Base-by-base conservation (phyloP, 1,284 basidiomycete species). In the Rhodotorula sp. region DNA sequence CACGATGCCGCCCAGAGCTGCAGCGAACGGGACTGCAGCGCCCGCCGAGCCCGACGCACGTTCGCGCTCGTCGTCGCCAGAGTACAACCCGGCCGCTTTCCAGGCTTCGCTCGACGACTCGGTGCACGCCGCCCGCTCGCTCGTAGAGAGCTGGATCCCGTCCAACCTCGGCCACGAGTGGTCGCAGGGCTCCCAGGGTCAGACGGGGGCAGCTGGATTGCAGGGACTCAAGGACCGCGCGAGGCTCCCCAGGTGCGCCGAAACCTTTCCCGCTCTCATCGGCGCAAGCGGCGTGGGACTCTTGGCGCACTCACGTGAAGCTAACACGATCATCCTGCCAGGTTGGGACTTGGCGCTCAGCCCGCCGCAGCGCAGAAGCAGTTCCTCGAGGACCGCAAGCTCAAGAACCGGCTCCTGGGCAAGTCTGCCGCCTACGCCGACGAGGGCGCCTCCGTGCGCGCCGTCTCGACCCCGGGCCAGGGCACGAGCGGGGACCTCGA, bases 331-430 rank as follows among this genome's bases (percentile, higher is more conserved):
- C 27, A 0, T 16, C 8, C 58, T n/a, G 45, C 16, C 34, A 73
- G 72, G 34, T 60, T 73, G 27, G 72, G 72, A n/a, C 62, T 73
- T 8, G 72, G 72, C 46, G 72, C 72, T 0, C 25, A 45, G 5
- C 61, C 62, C 16, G 58, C 65, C 27, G 54, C 68, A 3, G 44
- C 54, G 12, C 68, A 73, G 48, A 56, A 60, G 34, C 68, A 73
- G 41, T 68, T 66, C 54, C 68, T 66, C 23, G 72, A 73, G 44
- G 72, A 73, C 55, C 72, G 72, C 61, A 70, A 65, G 44, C 48
- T 73, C 48, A 48, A 46, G 19, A 46, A 65, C 19, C 68, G 62
- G 14, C 64, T 73, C 13, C 44, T 73, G 23, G 62, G 68, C 44
- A 58, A 64, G 9, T 54, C 58, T 17, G n/a, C 55, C 21, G 21